Conservation (phyloP, 2,329 filamentous ascomycete genomes). For the Geosmithia putterillii region DNA sequence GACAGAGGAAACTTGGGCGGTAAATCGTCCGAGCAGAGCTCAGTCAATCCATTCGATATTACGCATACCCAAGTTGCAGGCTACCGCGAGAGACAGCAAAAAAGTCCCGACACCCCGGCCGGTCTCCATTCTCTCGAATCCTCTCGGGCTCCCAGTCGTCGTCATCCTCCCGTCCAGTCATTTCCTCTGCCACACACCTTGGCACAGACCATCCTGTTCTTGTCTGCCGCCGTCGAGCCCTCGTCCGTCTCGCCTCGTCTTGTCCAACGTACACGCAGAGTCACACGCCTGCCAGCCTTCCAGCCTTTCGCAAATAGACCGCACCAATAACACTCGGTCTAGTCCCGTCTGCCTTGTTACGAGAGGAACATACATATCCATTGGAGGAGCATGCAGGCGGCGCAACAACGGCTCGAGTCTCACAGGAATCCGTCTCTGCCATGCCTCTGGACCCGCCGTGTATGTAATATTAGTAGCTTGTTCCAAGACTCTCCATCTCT, state of each 20-base stretch:
- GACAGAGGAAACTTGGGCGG: not conserved
- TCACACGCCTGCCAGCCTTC: too few relatives aligned
- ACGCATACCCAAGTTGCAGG: too few relatives aligned
- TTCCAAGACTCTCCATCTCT: not conserved
- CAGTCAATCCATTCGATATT: too few relatives aligned
- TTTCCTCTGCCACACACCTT: not conserved
- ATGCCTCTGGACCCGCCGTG: not conserved
- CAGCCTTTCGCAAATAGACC: too few relatives aligned
- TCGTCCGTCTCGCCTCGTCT: not conserved
- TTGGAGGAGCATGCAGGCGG: not conserved
- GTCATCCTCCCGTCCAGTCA: not conserved
- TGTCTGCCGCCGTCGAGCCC: not conserved
- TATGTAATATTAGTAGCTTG: not conserved
- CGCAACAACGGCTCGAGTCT: not conserved
- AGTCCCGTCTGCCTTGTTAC: not conserved
- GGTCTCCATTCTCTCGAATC: not conserved
- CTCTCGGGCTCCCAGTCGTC: not conserved
- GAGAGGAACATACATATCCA: too few relatives aligned
- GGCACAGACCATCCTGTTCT: not conserved
- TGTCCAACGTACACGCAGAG: too few relatives aligned
- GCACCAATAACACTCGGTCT: too few relatives aligned
- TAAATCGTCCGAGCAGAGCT: too few relatives aligned
- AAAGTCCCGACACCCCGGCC: not conserved
- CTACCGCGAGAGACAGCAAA: too few relatives aligned
- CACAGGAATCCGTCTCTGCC: not conserved